Evolutionary conservation across 805 yeast species (phyloP), one percentile per base, ranked within the genome.

Genomic region (Saturnispora halmiae): DNA sequence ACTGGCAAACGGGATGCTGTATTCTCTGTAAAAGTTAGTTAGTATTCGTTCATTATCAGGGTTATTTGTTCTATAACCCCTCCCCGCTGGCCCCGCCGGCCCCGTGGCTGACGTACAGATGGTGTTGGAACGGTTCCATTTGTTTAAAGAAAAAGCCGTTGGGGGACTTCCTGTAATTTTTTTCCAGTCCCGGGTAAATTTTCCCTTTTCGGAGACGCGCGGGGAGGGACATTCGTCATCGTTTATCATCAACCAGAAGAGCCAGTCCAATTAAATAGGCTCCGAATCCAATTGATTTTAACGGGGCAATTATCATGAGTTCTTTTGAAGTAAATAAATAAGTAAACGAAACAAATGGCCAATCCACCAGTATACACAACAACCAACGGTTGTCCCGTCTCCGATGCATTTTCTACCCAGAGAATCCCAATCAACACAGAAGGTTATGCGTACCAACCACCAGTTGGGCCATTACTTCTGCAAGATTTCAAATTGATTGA

Each of bases 401-500:
- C 79, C 27, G 82, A 80, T 52, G 77, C 88, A 5, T 79, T 79
- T 53, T 82, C 84, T 34, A 76, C 87, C 4, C 87, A 82, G 59
- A 70, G 92, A 59, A 64, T 82, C 26, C 81, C 90, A 16, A 59
- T 77, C 45, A 74, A 77, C 50, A 51, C 51, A 26, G 38, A 37
- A 4, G 63, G 59, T 14, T 53, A 49, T 45, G 26, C 44, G 8
- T 48, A 57, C 38, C 51, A 55, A 6, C 56, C 63, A 18, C 66
- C 66, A 13, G 49, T 44, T 13, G 95, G 95, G 28, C 95, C 94
- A 5, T 63, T 84, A 50, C 65, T 85, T 46, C 64, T 85, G 53
- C 94, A 85, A 59, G 95, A 85, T 59, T 79, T 82, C 64, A 78
- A 78, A 57, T 65, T 85, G 62, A 70, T 85, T 52, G 95, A 85